Evolutionary conservation across 805 yeast species (phyloP).

Genomic region (Ogataea ramenticola): DNA sequence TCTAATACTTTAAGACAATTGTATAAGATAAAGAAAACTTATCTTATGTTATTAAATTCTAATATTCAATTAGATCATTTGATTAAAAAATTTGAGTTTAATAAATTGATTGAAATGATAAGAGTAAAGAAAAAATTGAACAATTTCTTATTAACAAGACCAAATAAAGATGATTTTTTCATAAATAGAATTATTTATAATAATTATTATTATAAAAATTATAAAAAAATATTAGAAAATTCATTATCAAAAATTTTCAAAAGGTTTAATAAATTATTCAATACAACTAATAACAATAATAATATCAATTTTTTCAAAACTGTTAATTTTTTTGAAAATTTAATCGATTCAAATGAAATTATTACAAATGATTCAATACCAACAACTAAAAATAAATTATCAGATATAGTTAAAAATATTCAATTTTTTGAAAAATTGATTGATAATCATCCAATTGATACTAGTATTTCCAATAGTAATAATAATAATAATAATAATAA

Average conservation of each 20-base stretch:
- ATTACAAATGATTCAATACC: background rate
- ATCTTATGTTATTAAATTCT: background rate
- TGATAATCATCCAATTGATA: too few relatives aligned
- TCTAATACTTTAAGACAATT: too few relatives aligned
- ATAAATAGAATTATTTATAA: background rate
- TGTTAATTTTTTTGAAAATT: background rate
- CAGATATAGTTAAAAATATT: background rate
- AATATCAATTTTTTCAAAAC: background rate
- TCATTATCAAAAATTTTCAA: background rate
- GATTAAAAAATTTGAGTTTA: background rate
- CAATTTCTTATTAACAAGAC: background rate
- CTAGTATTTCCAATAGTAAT: too few relatives aligned
- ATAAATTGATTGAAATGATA: background rate
- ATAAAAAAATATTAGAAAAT: background rate
- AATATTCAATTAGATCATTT: background rate
- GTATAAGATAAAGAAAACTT: background rate
- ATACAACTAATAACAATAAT: background rate
- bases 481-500: background rate
- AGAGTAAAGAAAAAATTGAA: background rate
- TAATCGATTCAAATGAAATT: background rate
- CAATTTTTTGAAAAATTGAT: background rate
- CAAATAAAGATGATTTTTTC: background rate
- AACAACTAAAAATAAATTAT: background rate
- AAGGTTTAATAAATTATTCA: background rate
- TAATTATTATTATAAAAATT: background rate